A percentile compares a stretch with the other conserved stretches of the same genome.
phyloP scores from a whole-genome alignment of 2,329 filamentous ascomycete species.

The Monosporascus ibericus region DNA sequence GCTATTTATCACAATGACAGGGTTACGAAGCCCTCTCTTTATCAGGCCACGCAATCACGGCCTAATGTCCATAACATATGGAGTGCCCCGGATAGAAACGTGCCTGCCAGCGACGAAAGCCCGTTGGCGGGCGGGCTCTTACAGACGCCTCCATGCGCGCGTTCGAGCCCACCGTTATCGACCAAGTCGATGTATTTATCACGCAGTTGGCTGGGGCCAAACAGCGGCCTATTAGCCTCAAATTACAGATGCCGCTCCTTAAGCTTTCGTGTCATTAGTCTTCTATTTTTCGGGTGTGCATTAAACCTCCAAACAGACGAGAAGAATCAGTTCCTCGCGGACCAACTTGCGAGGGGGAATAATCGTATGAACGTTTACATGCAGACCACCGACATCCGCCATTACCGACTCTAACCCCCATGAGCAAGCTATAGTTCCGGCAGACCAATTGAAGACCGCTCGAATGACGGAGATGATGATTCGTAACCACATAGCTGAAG shows the following conservation, averaged over 20 bases:
- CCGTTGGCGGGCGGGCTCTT: constrained; percentile 7
- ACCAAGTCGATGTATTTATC: constrained; percentile 11
- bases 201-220: not conserved
- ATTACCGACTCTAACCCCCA: not conserved
- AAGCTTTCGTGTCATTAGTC: constrained; percentile 9
- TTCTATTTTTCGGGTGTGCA: constrained; percentile 9
- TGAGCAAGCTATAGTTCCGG: constrained; percentile 1
- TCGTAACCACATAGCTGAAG: not conserved
- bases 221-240: constrained; percentile 6
- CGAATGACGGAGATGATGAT: constrained; percentile 7
- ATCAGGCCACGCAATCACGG: constrained; percentile 2
- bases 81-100: constrained; percentile 4
- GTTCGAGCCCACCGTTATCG: constrained; percentile 10
- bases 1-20: constrained; percentile 11
- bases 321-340: constrained; percentile 3
- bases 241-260: constrained; percentile 1
- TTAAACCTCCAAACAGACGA: constrained; percentile 7
- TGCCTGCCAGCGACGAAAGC: constrained; percentile 9
- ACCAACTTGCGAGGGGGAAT: not conserved
- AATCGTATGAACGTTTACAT: constrained; percentile 5
- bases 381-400: constrained; percentile 3
- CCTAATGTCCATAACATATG: constrained; percentile 1
- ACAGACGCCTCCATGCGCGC: constrained; percentile 9
- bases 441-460: constrained; percentile 1
- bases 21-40: constrained; percentile 7